Evolutionary conservation across 495 filamentous ascomycete species (phyloP).

Genomic region (Penicillium antarcticum): DNA sequence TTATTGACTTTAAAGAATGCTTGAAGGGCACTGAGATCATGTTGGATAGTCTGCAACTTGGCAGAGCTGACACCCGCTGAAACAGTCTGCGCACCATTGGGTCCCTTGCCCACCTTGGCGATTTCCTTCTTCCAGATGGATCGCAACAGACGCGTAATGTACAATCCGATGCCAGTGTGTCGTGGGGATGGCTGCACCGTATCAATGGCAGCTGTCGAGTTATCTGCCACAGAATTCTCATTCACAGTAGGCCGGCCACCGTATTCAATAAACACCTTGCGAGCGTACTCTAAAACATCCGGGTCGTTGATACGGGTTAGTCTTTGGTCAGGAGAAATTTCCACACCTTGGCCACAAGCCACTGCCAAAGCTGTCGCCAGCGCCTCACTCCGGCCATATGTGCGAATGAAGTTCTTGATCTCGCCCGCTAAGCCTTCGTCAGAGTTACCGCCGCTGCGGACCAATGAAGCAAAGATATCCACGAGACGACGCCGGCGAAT

Average conservation of each 20-base stretch:
- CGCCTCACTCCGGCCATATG: conserved; percentile 82
- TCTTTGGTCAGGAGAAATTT: conserved; percentile 67
- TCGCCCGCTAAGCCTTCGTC: conserved; percentile 79
- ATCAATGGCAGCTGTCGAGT: conserved; percentile 60
- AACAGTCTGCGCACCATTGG: conserved; percentile 51
- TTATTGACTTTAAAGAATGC: conserved; percentile 82
- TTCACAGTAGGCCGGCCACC: conserved; percentile 79
- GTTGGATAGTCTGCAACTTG: conserved; percentile 74
- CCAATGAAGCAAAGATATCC: conserved; percentile 83
- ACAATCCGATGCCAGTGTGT: conserved; percentile 82
- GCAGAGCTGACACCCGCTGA: conserved; percentile 48
- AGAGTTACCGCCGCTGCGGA: conserved; percentile 65
- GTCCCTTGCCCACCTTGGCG: conserved; percentile 50
- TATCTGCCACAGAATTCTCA: conserved; percentile 67
- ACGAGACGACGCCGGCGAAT: conserved; percentile 80
- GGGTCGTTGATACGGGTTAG: conserved; percentile 72
- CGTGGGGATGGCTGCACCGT: conserved; percentile 82
- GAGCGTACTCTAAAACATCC: conserved; percentile 74
- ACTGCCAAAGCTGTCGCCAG: conserved; percentile 90
- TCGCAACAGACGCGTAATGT: conserved; percentile 79
- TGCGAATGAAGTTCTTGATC: conserved; percentile 72
- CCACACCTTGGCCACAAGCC: conserved; percentile 87
- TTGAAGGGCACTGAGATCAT: conserved; percentile 70
- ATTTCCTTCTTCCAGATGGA: conserved; percentile 78
- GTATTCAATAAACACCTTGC: conserved; percentile 82